Percentiles rank a stretch among this genome's conserved stretches.
These are phyloP conservation scores for Citeromyces hawaiiensis DNA, from an alignment of 1,139 yeast species.

Conservation along the genomic window DNA sequence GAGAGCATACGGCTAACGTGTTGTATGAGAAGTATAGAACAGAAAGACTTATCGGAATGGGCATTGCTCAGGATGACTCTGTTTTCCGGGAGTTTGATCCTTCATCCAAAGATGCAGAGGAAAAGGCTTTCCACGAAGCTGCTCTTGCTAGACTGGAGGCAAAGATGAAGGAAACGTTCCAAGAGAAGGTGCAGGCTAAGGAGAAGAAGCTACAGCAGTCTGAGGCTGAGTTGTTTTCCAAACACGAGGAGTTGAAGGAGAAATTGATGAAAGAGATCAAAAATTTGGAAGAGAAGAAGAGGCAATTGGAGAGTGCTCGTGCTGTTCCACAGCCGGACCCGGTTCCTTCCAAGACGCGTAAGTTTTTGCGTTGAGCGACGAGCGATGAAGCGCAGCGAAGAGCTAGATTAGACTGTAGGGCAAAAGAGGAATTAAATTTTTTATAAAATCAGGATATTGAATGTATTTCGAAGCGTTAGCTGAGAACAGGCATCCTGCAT, in stretches of 20 bases:
- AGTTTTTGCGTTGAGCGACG: conserved; percentile 46
- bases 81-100: conserved; percentile 96
- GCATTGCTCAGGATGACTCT: conserved; percentile 82
- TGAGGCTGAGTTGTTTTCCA: conserved; percentile 89
- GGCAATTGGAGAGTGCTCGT: conserved; percentile 63
- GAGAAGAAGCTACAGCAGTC: conserved; percentile 95
- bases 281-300: conserved; percentile 83
- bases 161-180: conserved; percentile 95
- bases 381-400: too few relatives aligned
- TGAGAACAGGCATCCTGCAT: too few relatives aligned
- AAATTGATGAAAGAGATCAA: conserved; percentile 79
- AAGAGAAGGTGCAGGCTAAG: conserved; percentile 92
- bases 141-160: conserved; percentile 89
- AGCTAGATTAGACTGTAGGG: too few relatives aligned
- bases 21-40: conserved; percentile 87
- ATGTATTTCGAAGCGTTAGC: too few relatives aligned
- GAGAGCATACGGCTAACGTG: conserved; percentile 66
- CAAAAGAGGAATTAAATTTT: too few relatives aligned
- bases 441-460: too few relatives aligned
- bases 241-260: conserved; percentile 97
- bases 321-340: conserved; percentile 38
- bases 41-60: conserved; percentile 66
- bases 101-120: conserved; percentile 85
- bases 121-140: conserved; percentile 85
- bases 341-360: conserved; percentile 34